Evolutionary conservation across 192 early-diverging fungal species (phyloP), one percentile per base, ranked within the genome.

Genomic region (Podila minutissima): DNA sequence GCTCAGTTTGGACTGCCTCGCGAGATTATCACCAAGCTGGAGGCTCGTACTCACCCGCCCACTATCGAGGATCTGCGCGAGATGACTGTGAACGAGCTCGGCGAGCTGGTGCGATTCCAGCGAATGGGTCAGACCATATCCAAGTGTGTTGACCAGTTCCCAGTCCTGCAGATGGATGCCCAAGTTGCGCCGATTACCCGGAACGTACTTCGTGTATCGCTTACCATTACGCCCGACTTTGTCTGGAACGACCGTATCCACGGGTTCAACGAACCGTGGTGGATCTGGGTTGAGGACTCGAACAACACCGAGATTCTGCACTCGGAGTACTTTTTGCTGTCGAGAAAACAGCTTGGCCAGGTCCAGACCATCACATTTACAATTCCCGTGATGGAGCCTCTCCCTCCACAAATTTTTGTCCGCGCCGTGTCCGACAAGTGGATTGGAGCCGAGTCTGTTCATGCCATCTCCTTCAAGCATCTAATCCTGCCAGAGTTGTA

Each of bases 381-480:
- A 0, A 93, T 99, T 53, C 97, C 97, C 0, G 84, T 99, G 20
- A 92, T 94, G 12, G 96, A 97, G 79, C 95, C 95, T 28, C 86
- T 98, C 49, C 96, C 96, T 22, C 82, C 94, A 33, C 96, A 99
- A 81, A 91, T 99, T 31, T 97, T 89, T 84, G 89, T 99, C 28
- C 92, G 94, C n/a, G 96, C 95, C 0, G 87, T 97, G 4, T 98
- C 97, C 1, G 98, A 99, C 85, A 88, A 91, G 46, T 99, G 98
- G 98, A 79, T 99, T 37, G 95, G 97, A 26, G 89, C 96, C 3
- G 96, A 98, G 75, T 91, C 92, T 0, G 89, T 95, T 22, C 83
- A 93, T 8, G 89, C 96, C 0, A 90, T 99, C 20, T 96, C 96
- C 8, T 95, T 99, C 83, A 91, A 94, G 71, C 94, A 98, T 83